Evolutionary conservation across 2,329 filamentous ascomycete genomes (phyloP), one percentile per base, ranked within the genome.

Genomic region (Microdochium trichocladiopsis): DNA sequence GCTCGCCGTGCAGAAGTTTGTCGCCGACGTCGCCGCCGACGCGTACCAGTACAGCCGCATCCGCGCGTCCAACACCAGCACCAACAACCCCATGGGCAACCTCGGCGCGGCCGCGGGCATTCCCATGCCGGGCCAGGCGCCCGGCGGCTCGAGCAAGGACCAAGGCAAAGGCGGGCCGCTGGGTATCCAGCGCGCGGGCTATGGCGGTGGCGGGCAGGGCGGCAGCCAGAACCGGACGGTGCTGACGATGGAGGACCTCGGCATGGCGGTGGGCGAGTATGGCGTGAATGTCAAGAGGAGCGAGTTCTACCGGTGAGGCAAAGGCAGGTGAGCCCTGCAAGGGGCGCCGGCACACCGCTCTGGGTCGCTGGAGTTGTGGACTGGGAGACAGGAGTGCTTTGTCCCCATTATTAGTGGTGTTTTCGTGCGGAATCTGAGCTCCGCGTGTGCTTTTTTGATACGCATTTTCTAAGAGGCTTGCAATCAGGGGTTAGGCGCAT

Each of bases 21-120:
- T 99, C 62, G 92, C 94, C 54, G 94, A 99, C 69, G 90, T 99
- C 58, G 94, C 94, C 2, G 92, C 94, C 53, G 94, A 99, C 69
- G 91, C 94, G 2, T 99, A 99, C 70, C 94, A 99, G 72, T 97
- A 96, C 77, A 91, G 88, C 55, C 90, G 93, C 51, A 97, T 99
- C 64, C 87, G 94, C 41, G 89, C 90, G n/a, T 93, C 89, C 22
- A 95, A 94, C 53, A 84, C 80, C 24, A 92, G 88, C 57, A 86
- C 86, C 12, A 95, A 92, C 67, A 96, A 96, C 70, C 88, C 90
- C 1, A 92, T 96, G 84, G 90, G 90, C 55, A 90, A 87, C 58
- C 78, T 95, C 16, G 90, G 88, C 53, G 88, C 86, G 1, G 86
- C 83, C 1, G 86, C 84, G 0, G 87, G 85, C 12, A 87, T 88